phyloP scores from a whole-genome alignment of 2,329 filamentous ascomycete species.

The Aspergillus pseudoviridinutans region DNA sequence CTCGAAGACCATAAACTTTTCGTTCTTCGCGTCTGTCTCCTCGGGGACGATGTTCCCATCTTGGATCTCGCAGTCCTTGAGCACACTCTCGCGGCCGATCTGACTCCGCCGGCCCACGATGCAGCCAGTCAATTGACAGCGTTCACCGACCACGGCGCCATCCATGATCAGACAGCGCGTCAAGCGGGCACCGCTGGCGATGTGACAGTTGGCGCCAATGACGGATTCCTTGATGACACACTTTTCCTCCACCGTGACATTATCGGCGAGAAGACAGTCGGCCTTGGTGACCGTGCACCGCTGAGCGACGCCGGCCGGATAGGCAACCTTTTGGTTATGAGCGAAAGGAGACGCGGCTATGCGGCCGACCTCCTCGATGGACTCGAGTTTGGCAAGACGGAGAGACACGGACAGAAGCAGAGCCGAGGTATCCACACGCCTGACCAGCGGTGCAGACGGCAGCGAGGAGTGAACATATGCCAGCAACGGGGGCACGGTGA shows the following conservation, averaged over 20 bases:
- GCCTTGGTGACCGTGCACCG: conserved; percentile 76
- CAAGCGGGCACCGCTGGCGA: conserved; percentile 79
- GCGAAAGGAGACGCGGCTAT: conserved; percentile 67
- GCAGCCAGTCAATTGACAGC: conserved; percentile 80
- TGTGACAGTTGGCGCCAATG: conserved; percentile 81
- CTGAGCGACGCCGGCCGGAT: conserved; percentile 74
- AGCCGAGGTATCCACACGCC: conserved; percentile 82
- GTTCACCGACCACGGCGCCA: conserved; percentile 76
- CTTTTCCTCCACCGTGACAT: conserved; percentile 84
- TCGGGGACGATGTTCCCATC: conserved; percentile 79
- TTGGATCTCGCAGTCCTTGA: conserved; percentile 89
- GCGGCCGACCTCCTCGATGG: conserved; percentile 59
- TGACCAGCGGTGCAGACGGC: conserved; percentile 62
- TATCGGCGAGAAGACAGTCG: conserved; percentile 81
- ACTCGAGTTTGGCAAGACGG: conserved; percentile 74
- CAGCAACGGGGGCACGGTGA: conserved; percentile 67
- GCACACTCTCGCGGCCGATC: conserved; percentile 74
- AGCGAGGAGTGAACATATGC: conserved; percentile 68
- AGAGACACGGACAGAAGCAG: conserved; percentile 79
- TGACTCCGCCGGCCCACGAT: conserved; percentile 77
- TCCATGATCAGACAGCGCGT: conserved; percentile 92
- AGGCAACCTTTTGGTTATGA: conserved; percentile 73
- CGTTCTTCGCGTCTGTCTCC: conserved; percentile 61
- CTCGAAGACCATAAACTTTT: conserved; percentile 57
- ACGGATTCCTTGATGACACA: conserved; percentile 89